Conservation (phyloP, 2,329 filamentous ascomycete species). For the Colletotrichum sp. region DNA sequence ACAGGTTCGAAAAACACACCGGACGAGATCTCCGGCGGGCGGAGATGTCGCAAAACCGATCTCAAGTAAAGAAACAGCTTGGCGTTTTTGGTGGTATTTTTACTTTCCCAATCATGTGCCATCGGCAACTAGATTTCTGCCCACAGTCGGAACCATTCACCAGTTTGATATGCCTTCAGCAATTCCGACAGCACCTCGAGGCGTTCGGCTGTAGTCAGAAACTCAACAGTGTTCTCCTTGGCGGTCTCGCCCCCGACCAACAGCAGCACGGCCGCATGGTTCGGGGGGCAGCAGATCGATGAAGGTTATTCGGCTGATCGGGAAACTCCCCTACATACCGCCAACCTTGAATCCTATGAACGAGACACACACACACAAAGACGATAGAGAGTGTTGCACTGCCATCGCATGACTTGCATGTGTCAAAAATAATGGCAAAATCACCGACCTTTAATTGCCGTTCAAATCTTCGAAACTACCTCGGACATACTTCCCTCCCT, state of each 20-base stretch:
- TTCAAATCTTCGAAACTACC: conserved; percentile 6
- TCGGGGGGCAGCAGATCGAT: neutral
- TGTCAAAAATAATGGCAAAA: neutral
- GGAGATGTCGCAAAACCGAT: neutral
- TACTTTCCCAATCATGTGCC: neutral
- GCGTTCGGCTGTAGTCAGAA: neutral
- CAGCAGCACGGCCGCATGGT: neutral
- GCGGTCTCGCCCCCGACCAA: neutral
- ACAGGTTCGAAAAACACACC: neutral
- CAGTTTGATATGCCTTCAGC: neutral
- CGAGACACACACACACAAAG: neutral
- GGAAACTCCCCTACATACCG: neutral
- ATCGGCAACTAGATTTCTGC: neutral
- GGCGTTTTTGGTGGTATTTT: neutral
- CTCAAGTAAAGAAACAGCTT: neutral
- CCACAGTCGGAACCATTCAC: neutral
- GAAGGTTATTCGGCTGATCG: neutral
- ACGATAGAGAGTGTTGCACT: neutral
- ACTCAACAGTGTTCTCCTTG: neutral
- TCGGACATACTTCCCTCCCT: neutral
- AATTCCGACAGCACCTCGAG: neutral
- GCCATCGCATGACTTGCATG: neutral
- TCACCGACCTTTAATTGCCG: neutral
- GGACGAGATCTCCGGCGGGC: neutral
- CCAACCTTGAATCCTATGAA: neutral